Evolutionary conservation across 176 grass and related monocot species (phyloP).

Genomic region (Oryza meyeriana): DNA sequence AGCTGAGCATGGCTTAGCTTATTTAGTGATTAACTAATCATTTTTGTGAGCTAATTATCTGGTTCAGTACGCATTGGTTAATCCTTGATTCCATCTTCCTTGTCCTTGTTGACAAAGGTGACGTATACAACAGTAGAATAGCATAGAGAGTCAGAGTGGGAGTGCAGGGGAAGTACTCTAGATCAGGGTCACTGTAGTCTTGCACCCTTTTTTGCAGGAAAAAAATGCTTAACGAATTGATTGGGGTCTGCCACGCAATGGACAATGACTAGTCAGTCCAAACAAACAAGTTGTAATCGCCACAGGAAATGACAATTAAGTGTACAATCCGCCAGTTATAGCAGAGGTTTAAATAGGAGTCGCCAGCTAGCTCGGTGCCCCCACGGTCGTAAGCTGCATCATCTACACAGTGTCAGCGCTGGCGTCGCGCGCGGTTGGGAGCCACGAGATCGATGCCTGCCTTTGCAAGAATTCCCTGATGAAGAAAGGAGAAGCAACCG

Average conservation of each 20-base stretch:
- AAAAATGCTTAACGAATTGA: background rate
- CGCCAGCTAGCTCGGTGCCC: background rate
- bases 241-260: background rate
- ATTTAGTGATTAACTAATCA: background rate
- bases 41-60: background rate
- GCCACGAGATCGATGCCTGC: background rate
- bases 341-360: background rate
- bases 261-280: background rate
- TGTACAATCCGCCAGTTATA: background rate
- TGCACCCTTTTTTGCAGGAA: background rate
- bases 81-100: background rate
- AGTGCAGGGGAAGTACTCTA: background rate
- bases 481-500: constrained; percentile 6
- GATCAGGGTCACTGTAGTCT: background rate
- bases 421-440: background rate
- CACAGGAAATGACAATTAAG: background rate
- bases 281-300: background rate
- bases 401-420: background rate
- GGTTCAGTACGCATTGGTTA: too few relatives aligned
- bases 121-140: background rate
- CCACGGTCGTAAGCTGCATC: constrained; percentile 24
- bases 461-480: constrained; percentile 20
- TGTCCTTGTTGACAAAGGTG: background rate
- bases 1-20: background rate
- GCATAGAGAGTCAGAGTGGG: background rate